A percentile compares a stretch with the other conserved stretches of the same genome.
Evolutionary conservation across 2,329 filamentous ascomycete genomes (phyloP).

Genomic region (Claviceps pazoutovae): DNA sequence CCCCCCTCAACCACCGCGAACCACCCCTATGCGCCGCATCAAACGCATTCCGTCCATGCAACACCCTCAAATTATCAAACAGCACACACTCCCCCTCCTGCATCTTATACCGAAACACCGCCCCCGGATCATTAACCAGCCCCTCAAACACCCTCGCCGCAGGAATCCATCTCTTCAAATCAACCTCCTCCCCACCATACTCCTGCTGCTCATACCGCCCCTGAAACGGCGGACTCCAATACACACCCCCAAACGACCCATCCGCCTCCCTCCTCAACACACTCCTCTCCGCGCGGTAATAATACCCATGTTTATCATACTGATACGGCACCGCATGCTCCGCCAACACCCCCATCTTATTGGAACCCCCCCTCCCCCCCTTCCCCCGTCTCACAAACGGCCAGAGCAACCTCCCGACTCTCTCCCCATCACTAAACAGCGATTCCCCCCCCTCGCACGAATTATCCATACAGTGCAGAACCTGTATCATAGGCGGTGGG

Average conservation of each 20-base stretch:
- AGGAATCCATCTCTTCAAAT: constrained; percentile 28
- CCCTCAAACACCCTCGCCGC: constrained; percentile 42
- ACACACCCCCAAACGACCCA: constrained; percentile 15
- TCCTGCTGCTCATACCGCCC: constrained; percentile 27
- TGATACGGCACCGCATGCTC: constrained; percentile 41
- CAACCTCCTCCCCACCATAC: background rate
- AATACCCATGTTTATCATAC: constrained; percentile 51
- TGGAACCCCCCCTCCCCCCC: background rate
- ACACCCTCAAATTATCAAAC: constrained; percentile 78
- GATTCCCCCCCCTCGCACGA: constrained; percentile 69
- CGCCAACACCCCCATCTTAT: constrained; percentile 7
- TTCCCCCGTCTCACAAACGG: constrained; percentile 5
- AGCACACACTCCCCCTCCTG: constrained; percentile 75
- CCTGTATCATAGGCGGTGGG: constrained; percentile 66
- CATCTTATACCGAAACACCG: constrained; percentile 58
- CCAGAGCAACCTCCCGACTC: constrained; percentile 33
- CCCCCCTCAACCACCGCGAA: constrained; percentile 69
- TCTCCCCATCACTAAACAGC: constrained; percentile 66
- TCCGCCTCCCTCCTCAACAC: constrained; percentile 20
- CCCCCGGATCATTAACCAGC: constrained; percentile 40
- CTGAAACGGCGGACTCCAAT: constrained; percentile 75
- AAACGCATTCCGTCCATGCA: constrained; percentile 73
- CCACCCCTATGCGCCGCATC: constrained; percentile 41
- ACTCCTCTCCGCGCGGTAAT: constrained; percentile 45
- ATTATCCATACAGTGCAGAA: constrained; percentile 81